Evolutionary conservation across 805 yeast genomes (phyloP).

Genomic region (Teunomyces stri): DNA sequence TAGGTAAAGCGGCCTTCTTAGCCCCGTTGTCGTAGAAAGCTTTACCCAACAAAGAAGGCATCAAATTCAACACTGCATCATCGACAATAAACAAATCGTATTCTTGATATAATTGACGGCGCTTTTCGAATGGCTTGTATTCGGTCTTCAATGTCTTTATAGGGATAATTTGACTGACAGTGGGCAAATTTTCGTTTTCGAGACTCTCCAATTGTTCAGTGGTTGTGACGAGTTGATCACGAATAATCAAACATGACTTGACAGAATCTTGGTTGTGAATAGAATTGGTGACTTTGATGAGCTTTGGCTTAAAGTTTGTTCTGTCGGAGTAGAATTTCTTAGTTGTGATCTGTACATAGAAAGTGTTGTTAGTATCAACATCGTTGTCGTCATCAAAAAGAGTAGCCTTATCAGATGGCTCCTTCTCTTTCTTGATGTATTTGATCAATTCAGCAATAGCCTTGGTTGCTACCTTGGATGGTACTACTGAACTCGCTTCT

Average conservation of each 20-base stretch:
- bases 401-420: conserved; percentile 29
- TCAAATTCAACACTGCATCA: conserved; percentile 71
- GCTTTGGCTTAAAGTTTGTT: conserved; percentile 55
- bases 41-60: conserved; percentile 85
- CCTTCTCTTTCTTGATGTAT: conserved; percentile 41
- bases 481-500: background rate
- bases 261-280: conserved; percentile 36
- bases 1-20: conserved; percentile 65
- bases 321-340: conserved; percentile 63
- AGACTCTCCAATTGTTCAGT: conserved; percentile 43
- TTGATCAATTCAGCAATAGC: conserved; percentile 68
- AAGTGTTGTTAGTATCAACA: conserved; percentile 53
- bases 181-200: conserved; percentile 46
- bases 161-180: conserved; percentile 57
- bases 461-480: conserved; percentile 23
- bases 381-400: conserved; percentile 48
- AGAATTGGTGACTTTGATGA: conserved; percentile 47
- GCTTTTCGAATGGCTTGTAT: conserved; percentile 84
- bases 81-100: conserved; percentile 83
- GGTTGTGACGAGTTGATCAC: conserved; percentile 53
- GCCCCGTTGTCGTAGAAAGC: conserved; percentile 55
- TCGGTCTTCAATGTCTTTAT: conserved; percentile 76
- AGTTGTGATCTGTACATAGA: conserved; percentile 63
- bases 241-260: conserved; percentile 63
- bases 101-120: conserved; percentile 66